These are phyloP conservation scores for Coemansia sp. DNA, from an alignment of 192 early-diverging fungal genomes.

Conservation along the genomic window DNA sequence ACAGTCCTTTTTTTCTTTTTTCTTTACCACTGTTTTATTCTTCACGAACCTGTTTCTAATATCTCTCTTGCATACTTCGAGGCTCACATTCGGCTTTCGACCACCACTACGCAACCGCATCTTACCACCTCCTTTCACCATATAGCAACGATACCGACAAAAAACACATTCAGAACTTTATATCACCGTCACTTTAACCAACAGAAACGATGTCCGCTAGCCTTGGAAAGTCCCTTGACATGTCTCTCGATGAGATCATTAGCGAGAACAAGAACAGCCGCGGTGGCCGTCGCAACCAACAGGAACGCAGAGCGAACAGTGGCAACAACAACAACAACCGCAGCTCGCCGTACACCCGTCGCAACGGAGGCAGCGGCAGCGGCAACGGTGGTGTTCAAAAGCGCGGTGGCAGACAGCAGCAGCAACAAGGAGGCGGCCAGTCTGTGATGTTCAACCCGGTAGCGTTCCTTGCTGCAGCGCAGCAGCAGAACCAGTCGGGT, in stretches of 20 bases:
- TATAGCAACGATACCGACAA: neutral
- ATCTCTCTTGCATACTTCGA: neutral
- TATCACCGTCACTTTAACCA: neutral
- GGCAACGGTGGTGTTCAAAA: slow-evolving; percentile 24
- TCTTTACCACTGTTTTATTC: neutral
- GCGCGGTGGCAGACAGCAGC: slow-evolving; percentile 23
- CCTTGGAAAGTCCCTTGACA: slow-evolving; percentile 56
- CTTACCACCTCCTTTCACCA: neutral
- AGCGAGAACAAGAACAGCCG: slow-evolving; percentile 32
- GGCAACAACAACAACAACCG: slow-evolving; percentile 16
- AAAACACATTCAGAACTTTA: neutral
- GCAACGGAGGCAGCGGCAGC: slow-evolving; percentile 16
- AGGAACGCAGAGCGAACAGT: slow-evolving; percentile 5
- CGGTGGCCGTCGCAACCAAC: slow-evolving; percentile 27
- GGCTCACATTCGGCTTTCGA: neutral
- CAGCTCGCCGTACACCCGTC: slow-evolving; percentile 48
- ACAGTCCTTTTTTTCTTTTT: neutral
- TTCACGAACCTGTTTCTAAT: neutral
- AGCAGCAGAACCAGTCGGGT: slow-evolving; percentile 32
- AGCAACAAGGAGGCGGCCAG: slow-evolving; percentile 11
- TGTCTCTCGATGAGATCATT: slow-evolving; percentile 56
- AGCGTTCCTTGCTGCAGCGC: slow-evolving; percentile 30
- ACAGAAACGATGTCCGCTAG: slow-evolving; percentile 34
- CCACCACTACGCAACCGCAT: neutral
- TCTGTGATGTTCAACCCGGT: slow-evolving; percentile 48